These are phyloP conservation scores for Chlamydomonas incerta DNA, from an alignment of 139 green algal species.

Conservation along the genomic window DNA sequence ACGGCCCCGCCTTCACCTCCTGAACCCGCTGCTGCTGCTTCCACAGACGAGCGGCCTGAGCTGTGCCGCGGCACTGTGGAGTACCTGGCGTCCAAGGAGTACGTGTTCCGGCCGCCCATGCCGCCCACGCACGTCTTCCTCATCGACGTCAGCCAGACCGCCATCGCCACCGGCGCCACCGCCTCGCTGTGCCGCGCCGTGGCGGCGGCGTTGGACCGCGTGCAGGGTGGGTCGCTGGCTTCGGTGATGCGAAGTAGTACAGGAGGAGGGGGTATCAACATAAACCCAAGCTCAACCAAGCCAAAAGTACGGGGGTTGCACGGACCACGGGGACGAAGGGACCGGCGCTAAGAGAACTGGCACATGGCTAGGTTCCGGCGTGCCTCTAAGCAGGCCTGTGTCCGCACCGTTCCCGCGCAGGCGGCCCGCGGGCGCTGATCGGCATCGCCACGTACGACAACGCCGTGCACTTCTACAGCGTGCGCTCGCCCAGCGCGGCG, in stretches of 20 bases:
- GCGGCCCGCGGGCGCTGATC: constrained; percentile 69
- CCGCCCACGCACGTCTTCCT: constrained; percentile 85
- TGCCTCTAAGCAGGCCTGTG: too few relatives aligned
- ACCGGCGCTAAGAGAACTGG: too few relatives aligned
- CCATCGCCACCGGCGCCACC: constrained; percentile 76
- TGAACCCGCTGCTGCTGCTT: too few relatives aligned
- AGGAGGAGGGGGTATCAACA: too few relatives aligned
- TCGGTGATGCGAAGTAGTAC: too few relatives aligned
- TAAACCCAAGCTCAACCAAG: too few relatives aligned
- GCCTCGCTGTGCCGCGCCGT: constrained; percentile 76
- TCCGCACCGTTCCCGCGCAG: constrained; percentile 56
- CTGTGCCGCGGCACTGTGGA: constrained; percentile 83
- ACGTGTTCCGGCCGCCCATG: constrained; percentile 83
- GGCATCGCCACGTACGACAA: constrained; percentile 88
- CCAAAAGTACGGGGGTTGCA: too few relatives aligned
- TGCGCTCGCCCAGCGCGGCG: constrained; percentile 53
- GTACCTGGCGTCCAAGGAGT: constrained; percentile 74
- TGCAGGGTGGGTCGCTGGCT: constrained; percentile 67
- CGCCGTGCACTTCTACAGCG: constrained; percentile 86
- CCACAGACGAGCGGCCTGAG: constrained; percentile 79
- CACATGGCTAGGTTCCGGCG: too few relatives aligned
- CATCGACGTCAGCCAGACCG: constrained; percentile 79
- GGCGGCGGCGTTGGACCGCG: constrained; percentile 67
- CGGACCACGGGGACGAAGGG: too few relatives aligned
- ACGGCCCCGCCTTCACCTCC: too few relatives aligned